Evolutionary conservation across 257 asterid species (phyloP), one percentile per base, ranked within the genome.

Genomic region (Ilex asprella): DNA sequence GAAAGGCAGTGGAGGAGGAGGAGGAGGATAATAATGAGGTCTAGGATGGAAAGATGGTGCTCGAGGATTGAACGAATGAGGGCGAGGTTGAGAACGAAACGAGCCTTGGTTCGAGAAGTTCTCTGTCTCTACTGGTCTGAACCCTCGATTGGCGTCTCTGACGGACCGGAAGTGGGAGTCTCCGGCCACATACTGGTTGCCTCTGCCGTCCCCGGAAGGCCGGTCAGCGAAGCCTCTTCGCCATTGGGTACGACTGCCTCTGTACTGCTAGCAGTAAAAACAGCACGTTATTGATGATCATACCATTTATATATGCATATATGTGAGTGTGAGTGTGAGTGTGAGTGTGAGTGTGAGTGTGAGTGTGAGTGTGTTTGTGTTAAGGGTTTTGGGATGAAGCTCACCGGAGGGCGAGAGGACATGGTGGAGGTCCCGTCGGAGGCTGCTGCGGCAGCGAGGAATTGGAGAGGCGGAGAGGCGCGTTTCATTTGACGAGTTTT

Each of bases 221-320:
- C 67, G 78, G 64, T 75, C 80, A 59, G 85, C 87, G 78, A 75
- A 85, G 68, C 70, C 70, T 81, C 93, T 85, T 74, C 84, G 55
- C 47, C 72, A 74, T 51, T 63, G 76, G 16, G 80, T 72, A 29
- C 78, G 82, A 54, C 75, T 68, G 10, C 84, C 83, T 64, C 82
- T 58, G 63, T 66, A 71, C 97, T 90, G 85, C 51, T 11, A 46
- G 39, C 54, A 32, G 49, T 16, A 47, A 46, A 30, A 43, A 14
- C 41, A 61, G 52, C 2, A 2, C 15, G 39, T 29, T 16, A 30
- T 41, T 21, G 31, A 7, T 16, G 30, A 30, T 47, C 21, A 50
- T 29, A 46, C 44, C 31, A 61, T 9, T 8, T 30, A 0, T 29
- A 31, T 57, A 16, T 7, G 15, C 27, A 43, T 16, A 21, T 21